These are phyloP conservation scores for Prunus mongolica DNA, from an alignment of 306 rosid species.

Conservation along the genomic window DNA sequence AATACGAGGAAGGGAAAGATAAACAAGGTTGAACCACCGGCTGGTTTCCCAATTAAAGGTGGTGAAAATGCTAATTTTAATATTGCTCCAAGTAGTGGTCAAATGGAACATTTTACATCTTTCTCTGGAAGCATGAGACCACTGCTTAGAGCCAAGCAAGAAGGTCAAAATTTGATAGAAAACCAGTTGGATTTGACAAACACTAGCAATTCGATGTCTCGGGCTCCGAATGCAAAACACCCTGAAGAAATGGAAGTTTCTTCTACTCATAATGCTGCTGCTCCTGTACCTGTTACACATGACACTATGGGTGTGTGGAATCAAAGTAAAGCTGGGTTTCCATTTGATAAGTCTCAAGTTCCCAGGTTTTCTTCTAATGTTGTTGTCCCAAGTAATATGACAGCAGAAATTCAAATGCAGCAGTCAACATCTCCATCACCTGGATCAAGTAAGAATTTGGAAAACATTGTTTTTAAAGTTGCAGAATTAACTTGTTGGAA, in stretches of 20 bases:
- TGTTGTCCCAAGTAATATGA: slow-evolving; percentile 35
- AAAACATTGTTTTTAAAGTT: background rate
- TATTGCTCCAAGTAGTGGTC: slow-evolving; percentile 41
- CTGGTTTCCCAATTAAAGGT: slow-evolving; percentile 60
- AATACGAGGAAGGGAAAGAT: slow-evolving; percentile 81
- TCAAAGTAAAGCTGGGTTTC: slow-evolving; percentile 38
- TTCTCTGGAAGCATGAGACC: slow-evolving; percentile 52
- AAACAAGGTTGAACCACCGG: slow-evolving; percentile 61
- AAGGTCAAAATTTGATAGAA: slow-evolving; percentile 44
- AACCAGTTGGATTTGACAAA: slow-evolving; percentile 45
- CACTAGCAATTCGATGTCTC: slow-evolving; percentile 40
- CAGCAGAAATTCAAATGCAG: slow-evolving; percentile 33
- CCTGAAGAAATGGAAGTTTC: slow-evolving; percentile 57
- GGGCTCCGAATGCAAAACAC: slow-evolving; percentile 38
- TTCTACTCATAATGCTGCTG: slow-evolving; percentile 45
- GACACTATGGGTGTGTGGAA: slow-evolving; percentile 35
- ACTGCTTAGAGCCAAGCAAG: slow-evolving; percentile 50
- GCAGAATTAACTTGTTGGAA: slow-evolving; percentile 12
- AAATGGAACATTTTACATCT: slow-evolving; percentile 40
- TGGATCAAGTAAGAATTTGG: slow-evolving; percentile 37
- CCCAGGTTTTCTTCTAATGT: slow-evolving; percentile 42
- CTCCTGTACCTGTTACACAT: slow-evolving; percentile 28
- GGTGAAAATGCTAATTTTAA: slow-evolving; percentile 52
- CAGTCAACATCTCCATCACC: slow-evolving; percentile 32
- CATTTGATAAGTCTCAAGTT: slow-evolving; percentile 43